Base-by-base conservation (phyloP, 2,329 filamentous ascomycete species). In the Leptographium wingfieldii region DNA sequence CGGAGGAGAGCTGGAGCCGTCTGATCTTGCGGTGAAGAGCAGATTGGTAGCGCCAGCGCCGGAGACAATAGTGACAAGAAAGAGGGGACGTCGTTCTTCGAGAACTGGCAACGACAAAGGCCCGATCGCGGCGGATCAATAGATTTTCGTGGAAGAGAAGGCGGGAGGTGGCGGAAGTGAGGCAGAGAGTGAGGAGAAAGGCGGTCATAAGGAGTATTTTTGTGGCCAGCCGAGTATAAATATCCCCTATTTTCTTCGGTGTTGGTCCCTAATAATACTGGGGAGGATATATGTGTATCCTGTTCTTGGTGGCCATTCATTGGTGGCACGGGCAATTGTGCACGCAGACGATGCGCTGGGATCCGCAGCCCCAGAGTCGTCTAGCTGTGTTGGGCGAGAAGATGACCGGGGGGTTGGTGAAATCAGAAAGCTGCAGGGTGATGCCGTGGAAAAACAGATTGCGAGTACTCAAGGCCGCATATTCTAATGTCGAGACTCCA, bases 151-250 rank as follows among this genome's bases (percentile, higher is more conserved):
- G 68, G 64, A 76, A 70, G 68, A 78, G 71, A 69, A 73, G 67
- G 70, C 70, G 72, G 66, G 74, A 74, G 67, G 71, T 75, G 67
- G 74, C 73, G 69, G 76, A 74, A 65, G 73, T 69, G 68, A 74
- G 73, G 69, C 77, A 80, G 64, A 77, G 71, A 69, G 73, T 71
- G 61, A 79, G 68, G 63, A 78, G 72, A 67, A 73, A 74, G 67
- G 66, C 65, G 67, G 73, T 77, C 78, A 80, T 80, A 74, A 72
- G 69, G 67, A 66, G 62, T 57, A 40, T 33, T 56, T 49, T 58
- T 53, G 57, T 29, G 46, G 53, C 48, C 16, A 27, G 22, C 12
- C 52, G 29, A 51, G 48, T 52, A 10, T 33, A 31, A 31, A 35
- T 59, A 61, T 62, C 62, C 59, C 59, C 62, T 62, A 60, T 64